A percentile compares a stretch with the other conserved stretches of the same genome.
phyloP scores from a whole-genome alignment of 2,329 filamentous ascomycete genomes.

The Graphium sp. region DNA sequence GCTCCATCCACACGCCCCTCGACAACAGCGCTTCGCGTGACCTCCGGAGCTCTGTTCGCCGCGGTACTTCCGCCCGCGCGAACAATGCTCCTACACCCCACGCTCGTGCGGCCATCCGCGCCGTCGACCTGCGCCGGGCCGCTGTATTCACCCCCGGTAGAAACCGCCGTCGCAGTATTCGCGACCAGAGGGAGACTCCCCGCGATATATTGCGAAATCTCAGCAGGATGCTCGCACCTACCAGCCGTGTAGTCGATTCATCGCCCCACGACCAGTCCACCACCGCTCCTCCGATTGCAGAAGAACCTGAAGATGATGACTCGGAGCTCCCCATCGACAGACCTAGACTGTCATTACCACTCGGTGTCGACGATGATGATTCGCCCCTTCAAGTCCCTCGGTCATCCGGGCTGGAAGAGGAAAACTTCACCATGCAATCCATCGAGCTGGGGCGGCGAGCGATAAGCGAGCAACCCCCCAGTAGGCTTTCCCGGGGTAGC shows the following conservation, averaged over 20 bases:
- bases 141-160: conserved; percentile 44
- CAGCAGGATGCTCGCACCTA: conserved; percentile 33
- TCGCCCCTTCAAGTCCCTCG: conserved; percentile 34
- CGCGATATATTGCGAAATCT: conserved; percentile 35
- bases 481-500: conserved; percentile 32
- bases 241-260: conserved; percentile 22
- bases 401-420: conserved; percentile 36
- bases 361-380: conserved; percentile 32
- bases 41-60: conserved; percentile 18
- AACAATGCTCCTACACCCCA: conserved; percentile 38
- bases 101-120: conserved; percentile 39
- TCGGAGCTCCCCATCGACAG: conserved; percentile 30
- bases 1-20: conserved; percentile 24
- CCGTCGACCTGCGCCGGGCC: conserved; percentile 40
- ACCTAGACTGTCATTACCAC: conserved; percentile 37
- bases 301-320: conserved; percentile 21
- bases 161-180: conserved; percentile 37
- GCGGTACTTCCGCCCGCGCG: conserved; percentile 11
- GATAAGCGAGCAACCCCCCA: conserved; percentile 23
- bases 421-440: conserved; percentile 39
- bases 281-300: conserved; percentile 9
- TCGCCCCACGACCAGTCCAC: conserved; percentile 17
- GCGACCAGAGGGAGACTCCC: conserved; percentile 37
- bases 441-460: conserved; percentile 42
- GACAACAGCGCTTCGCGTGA: conserved; percentile 17